Percentiles rank a stretch among this genome's conserved stretches.
These are phyloP conservation scores for Ophiostoma fasciatum DNA, from an alignment of 2,329 filamentous ascomycete genomes.

Conservation along the genomic window DNA sequence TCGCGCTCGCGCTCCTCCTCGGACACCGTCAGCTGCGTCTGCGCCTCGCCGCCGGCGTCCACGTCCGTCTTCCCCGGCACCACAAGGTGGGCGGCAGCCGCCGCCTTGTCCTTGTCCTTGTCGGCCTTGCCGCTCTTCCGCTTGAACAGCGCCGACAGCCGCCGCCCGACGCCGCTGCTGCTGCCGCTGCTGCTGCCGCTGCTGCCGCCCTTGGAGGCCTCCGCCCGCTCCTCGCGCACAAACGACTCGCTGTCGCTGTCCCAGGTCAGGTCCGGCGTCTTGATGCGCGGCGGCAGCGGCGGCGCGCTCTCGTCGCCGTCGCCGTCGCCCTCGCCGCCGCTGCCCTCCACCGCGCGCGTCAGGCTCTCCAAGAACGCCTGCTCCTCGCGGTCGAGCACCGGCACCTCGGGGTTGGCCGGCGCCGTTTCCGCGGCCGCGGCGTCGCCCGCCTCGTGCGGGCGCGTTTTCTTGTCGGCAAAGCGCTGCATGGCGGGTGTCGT, in stretches of 20 bases:
- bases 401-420: too few relatives aligned
- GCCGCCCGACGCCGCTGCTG: slow-evolving; percentile 2
- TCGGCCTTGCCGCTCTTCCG: slow-evolving; percentile 7
- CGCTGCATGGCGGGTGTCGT: too few relatives aligned
- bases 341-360: slow-evolving; percentile 18
- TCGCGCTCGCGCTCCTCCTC: slow-evolving; percentile 40
- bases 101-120: slow-evolving; percentile 14
- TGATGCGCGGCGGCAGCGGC: slow-evolving; percentile 38
- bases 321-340: slow-evolving; percentile 6
- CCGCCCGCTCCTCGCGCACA: slow-evolving; percentile 8
- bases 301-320: slow-evolving; percentile 29
- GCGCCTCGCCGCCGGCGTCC: slow-evolving; percentile 17
- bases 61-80: slow-evolving; percentile 18
- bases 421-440: too few relatives aligned
- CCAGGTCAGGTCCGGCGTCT: slow-evolving; percentile 35
- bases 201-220: slow-evolving; percentile 12
- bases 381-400: slow-evolving; percentile 40
- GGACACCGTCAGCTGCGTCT: slow-evolving; percentile 1
- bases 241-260: slow-evolving; percentile 27
- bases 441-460: too few relatives aligned
- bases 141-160: slow-evolving; percentile 9
- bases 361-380: slow-evolving; percentile 43
- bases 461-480: too few relatives aligned
- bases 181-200: slow-evolving; percentile 17
- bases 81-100: slow-evolving; percentile 23